Conservation (phyloP, 306 rosid species). For the Dicorynia guianensis region DNA sequence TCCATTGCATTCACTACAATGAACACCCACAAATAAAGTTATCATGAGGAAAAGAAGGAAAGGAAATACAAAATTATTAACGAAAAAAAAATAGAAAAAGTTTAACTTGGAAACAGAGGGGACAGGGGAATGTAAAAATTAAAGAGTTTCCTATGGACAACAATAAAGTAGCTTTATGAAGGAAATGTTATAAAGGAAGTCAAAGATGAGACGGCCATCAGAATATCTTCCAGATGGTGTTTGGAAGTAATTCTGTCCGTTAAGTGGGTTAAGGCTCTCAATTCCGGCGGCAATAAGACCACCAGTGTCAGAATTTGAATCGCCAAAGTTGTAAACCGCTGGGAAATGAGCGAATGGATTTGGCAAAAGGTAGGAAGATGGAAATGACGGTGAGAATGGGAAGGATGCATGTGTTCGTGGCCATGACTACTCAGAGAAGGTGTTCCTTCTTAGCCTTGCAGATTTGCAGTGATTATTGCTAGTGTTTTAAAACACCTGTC, state of each 20-base stretch:
- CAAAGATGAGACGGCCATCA: slow-evolving; percentile 85
- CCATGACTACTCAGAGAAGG: slow-evolving; percentile 44
- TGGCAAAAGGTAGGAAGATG: slow-evolving; percentile 53
- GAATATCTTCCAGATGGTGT: slow-evolving; percentile 85
- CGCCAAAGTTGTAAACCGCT: slow-evolving; percentile 83
- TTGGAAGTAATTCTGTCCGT: slow-evolving; percentile 72
- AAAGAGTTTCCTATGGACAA: slow-evolving; percentile 11
- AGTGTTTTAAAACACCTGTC: slow-evolving; percentile 24
- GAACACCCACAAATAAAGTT: neutral
- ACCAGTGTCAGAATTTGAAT: slow-evolving; percentile 94
- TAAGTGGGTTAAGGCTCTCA: slow-evolving; percentile 65
- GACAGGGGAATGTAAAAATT: slow-evolving; percentile 5
- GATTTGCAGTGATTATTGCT: neutral
- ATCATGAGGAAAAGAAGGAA: neutral
- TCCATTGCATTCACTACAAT: slow-evolving; percentile 75
- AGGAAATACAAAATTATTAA: neutral
- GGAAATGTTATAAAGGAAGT: slow-evolving; percentile 68
- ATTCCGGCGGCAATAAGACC: slow-evolving; percentile 69
- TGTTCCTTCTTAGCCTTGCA: slow-evolving; percentile 19
- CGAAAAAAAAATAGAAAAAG: neutral
- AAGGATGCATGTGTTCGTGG: slow-evolving; percentile 45
- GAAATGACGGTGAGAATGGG: slow-evolving; percentile 44
- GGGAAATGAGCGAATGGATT: slow-evolving; percentile 66
- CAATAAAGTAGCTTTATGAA: neutral
- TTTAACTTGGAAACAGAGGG: slow-evolving; percentile 1